phyloP scores from a whole-genome alignment of 768 basidiomycete species.

The Gloeophyllum trabeum region DNA sequence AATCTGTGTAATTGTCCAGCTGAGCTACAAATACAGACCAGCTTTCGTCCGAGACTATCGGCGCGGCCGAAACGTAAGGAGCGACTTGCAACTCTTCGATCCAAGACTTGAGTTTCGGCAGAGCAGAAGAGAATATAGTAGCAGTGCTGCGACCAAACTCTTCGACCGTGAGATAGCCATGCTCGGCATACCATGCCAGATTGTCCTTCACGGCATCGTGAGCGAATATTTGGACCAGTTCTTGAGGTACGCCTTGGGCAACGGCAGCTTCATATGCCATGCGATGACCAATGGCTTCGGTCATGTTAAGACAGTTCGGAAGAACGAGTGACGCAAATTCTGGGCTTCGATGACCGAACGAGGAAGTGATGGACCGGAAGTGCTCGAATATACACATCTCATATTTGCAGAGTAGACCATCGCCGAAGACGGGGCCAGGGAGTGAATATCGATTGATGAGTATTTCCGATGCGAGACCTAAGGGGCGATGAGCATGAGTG shows the following conservation, averaged over 20 bases:
- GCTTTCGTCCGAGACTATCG: too few species aligned
- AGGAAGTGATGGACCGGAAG: constrained; percentile 7
- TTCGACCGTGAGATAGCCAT: too few species aligned
- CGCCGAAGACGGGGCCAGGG: constrained; percentile 28
- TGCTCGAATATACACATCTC: constrained; percentile 21
- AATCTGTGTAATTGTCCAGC: too few species aligned
- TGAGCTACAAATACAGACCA: too few species aligned
- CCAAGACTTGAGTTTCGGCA: too few species aligned
- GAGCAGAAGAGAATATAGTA: too few species aligned
- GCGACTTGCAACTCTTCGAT: too few species aligned
- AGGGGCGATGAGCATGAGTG: too few species aligned
- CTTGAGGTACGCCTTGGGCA: constrained; percentile 28
- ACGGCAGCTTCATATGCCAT: constrained; percentile 46
- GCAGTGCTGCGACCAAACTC: too few species aligned
- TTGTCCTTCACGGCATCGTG: constrained; percentile 40
- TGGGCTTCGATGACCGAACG: constrained; percentile 30
- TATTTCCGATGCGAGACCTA: constrained; percentile 50
- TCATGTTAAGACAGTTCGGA: constrained; percentile 37
- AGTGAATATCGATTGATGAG: constrained; percentile 41
- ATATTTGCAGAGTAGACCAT: constrained; percentile 44
- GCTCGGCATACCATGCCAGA: constrained; percentile 47
- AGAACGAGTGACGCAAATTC: constrained; percentile 42
- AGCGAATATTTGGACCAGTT: constrained; percentile 46
- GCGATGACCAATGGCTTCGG: constrained; percentile 57
- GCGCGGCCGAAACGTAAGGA: too few species aligned